Conservation (phyloP, 75 land plant species). For the Pinus tabuliformis region DNA sequence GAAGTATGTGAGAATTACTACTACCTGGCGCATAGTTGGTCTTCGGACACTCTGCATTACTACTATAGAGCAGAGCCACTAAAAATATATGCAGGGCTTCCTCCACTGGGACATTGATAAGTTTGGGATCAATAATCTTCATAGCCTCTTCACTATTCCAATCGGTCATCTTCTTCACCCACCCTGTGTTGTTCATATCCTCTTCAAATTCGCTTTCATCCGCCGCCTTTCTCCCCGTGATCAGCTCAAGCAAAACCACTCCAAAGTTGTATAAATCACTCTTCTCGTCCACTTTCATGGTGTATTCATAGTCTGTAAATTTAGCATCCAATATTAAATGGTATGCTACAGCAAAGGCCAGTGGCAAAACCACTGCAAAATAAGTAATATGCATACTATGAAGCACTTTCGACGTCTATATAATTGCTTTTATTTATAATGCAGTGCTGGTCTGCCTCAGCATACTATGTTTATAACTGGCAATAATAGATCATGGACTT, state of each 20-base stretch:
- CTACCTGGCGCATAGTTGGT: constrained; percentile 54
- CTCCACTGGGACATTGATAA: constrained; percentile 5
- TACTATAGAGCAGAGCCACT: constrained; percentile 40
- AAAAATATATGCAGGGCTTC: constrained; percentile 45
- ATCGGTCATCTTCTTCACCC: constrained; percentile 24
- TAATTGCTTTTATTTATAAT: no score
- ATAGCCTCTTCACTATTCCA: constrained; percentile 3
- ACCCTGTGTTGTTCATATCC: constrained; percentile 43
- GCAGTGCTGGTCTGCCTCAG: no score
- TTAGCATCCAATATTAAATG: no score
- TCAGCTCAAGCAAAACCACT: constrained; percentile 54
- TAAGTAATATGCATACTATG: no score
- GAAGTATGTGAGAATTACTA: constrained; percentile 42
- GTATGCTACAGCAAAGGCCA: no score
- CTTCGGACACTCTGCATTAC: constrained; percentile 35
- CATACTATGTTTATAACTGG: no score
- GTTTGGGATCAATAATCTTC: constrained; percentile 7
- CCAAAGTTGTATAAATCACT: constrained; percentile 65
- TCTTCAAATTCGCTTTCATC: constrained; percentile 37
- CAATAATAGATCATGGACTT: no score
- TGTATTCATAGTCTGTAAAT: constrained; percentile 64
- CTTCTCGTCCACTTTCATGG: constrained; percentile 57
- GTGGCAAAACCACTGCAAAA: no score
- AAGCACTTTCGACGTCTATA: no score
- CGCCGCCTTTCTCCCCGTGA: constrained; percentile 45